Evolutionary conservation across 2,329 filamentous ascomycete genomes (phyloP).

Genomic region (Amesomyces nigricolor): DNA sequence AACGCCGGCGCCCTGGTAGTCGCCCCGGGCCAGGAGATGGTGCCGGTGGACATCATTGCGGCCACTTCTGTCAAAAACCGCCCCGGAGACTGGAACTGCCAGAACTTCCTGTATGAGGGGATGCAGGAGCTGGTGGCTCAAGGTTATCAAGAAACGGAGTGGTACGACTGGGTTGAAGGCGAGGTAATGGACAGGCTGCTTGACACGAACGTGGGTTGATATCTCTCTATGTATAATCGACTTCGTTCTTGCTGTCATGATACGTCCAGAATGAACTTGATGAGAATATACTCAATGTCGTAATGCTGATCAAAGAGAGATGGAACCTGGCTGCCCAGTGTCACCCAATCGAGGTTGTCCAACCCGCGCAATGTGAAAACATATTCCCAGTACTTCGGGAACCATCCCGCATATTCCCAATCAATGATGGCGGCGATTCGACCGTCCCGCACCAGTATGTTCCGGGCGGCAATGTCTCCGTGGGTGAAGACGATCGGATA

Average conservation of each 20-base stretch:
- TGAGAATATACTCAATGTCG: neutral
- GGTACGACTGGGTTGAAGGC: no score
- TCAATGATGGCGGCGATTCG: slow-evolving; percentile 13
- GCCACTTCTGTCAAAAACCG: neutral
- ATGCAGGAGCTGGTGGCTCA: no score
- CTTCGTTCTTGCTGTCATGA: neutral
- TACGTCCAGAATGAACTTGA: neutral
- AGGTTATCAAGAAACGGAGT: no score
- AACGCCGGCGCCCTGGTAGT: neutral
- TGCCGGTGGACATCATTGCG: neutral
- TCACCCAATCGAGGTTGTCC: neutral
- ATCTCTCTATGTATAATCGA: no score
- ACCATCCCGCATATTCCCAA: slow-evolving; percentile 4
- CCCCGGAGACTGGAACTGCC: neutral
- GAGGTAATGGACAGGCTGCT: no score
- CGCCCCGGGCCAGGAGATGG: neutral
- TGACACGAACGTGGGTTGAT: no score
- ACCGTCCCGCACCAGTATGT: neutral
- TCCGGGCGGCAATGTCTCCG: neutral
- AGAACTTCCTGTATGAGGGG: no score
- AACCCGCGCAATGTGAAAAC: neutral
- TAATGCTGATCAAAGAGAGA: neutral
- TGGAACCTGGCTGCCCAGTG: neutral
- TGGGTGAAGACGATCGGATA: neutral
- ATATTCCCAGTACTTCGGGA: neutral